Conservation (phyloP, 2,329 filamentous ascomycete genomes). For the Ceratocystis cubensis region DNA sequence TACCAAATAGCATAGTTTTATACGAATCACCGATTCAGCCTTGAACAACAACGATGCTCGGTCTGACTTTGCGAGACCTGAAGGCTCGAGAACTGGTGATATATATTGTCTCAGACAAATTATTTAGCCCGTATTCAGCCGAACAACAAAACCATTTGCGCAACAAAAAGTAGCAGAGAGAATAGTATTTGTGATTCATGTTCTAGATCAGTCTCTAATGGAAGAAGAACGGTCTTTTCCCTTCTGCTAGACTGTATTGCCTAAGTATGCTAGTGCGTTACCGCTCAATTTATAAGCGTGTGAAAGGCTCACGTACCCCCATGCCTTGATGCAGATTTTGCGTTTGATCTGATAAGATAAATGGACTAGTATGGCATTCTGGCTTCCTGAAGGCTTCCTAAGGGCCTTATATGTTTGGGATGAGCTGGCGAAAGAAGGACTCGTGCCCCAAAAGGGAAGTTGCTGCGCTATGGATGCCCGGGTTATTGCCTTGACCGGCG, state of each 20-base stretch:
- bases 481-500: conserved; percentile 7
- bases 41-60: too few relatives aligned
- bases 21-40: too few relatives aligned
- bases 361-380: neutral
- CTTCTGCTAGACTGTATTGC: neutral
- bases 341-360: conserved; percentile 10
- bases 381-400: neutral
- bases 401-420: neutral
- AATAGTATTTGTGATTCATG: neutral
- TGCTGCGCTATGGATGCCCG: neutral
- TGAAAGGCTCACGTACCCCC: neutral
- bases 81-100: too few relatives aligned
- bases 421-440: neutral
- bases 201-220: neutral
- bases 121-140: too few relatives aligned
- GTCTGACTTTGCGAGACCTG: too few relatives aligned
- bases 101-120: too few relatives aligned
- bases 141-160: too few relatives aligned
- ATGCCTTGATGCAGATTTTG: neutral
- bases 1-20: too few relatives aligned
- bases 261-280: neutral
- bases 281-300: neutral
- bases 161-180: neutral
- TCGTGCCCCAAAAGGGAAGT: conserved; percentile 2
- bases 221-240: neutral